phyloP scores from a whole-genome alignment of 306 rosid genomes.

The Myrica gale region DNA sequence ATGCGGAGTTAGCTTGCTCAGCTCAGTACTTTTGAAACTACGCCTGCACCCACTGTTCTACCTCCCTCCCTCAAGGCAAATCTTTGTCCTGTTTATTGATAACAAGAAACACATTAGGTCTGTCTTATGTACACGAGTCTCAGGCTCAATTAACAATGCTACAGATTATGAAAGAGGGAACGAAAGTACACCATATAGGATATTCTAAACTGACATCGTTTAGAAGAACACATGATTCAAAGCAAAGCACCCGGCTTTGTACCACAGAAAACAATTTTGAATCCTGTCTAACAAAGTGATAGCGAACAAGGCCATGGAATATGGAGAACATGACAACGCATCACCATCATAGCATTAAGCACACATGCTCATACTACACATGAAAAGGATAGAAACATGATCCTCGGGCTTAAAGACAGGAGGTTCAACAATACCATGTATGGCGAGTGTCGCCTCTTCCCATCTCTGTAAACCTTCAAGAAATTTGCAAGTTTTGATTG shows the following conservation, averaged over 20 bases:
- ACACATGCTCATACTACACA: not conserved
- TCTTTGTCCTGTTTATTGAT: conserved; percentile 76
- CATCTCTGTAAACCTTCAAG: not conserved
- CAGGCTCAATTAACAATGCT: not conserved
- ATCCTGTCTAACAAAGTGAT: not conserved
- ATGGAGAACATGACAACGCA: not conserved
- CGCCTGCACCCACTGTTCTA: conserved; percentile 99
- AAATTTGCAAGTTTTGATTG: not conserved
- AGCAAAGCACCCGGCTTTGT: not conserved
- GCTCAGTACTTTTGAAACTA: conserved; percentile 84
- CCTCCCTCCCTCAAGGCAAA: conserved; percentile 99
- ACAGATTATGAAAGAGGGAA: not conserved
- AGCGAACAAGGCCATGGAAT: not conserved
- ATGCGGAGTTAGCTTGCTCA: conserved; percentile 28
- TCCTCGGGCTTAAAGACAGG: not conserved
- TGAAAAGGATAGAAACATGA: not conserved
- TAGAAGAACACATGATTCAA: not conserved
- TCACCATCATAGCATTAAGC: not conserved
- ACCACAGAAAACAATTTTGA: not conserved
- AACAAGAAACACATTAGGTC: conserved; percentile 10
- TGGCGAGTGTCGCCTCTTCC: not conserved
- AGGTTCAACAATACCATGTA: not conserved
- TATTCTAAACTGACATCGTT: not conserved
- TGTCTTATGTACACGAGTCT: not conserved
- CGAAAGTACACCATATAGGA: not conserved